Evolutionary conservation across 1,284 basidiomycete genomes (phyloP).

Genomic region (Abortiporus biennis): DNA sequence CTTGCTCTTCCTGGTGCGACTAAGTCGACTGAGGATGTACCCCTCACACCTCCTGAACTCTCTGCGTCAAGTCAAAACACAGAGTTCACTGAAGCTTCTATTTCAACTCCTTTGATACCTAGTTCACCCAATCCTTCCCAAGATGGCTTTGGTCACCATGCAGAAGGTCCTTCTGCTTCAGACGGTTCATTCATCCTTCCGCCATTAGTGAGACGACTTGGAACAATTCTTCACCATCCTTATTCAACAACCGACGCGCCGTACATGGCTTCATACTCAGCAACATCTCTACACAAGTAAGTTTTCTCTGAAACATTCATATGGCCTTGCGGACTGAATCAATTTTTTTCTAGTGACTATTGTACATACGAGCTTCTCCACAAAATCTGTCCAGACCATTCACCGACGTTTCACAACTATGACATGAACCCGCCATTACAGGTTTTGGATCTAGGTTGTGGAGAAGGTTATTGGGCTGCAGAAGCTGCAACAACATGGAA

Average conservation of each 20-base stretch:
- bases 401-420: slow-evolving; percentile 56
- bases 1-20: slow-evolving; percentile 1
- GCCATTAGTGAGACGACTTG: too few relatives aligned
- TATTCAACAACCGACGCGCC: slow-evolving; percentile 41
- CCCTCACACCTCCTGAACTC: too few relatives aligned
- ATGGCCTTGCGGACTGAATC: neutral
- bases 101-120: too few relatives aligned
- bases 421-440: slow-evolving; percentile 40
- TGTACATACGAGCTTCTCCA: slow-evolving; percentile 46
- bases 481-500: slow-evolving; percentile 58
- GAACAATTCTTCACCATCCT: slow-evolving; percentile 43
- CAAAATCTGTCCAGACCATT: slow-evolving; percentile 40
- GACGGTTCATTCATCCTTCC: too few relatives aligned
- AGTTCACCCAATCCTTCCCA: too few relatives aligned
- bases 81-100: too few relatives aligned
- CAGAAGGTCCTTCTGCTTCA: too few relatives aligned
- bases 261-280: slow-evolving; percentile 62
- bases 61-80: too few relatives aligned
- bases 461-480: slow-evolving; percentile 57
- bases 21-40: slow-evolving; percentile 20
- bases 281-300: slow-evolving; percentile 52
- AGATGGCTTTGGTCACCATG: too few relatives aligned
- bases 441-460: slow-evolving; percentile 72
- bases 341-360: slow-evolving; percentile 53
- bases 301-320: slow-evolving; percentile 16